These are phyloP conservation scores for Microthlaspi erraticum DNA, from an alignment of 345 rosid genomes.

Conservation along the genomic window DNA sequence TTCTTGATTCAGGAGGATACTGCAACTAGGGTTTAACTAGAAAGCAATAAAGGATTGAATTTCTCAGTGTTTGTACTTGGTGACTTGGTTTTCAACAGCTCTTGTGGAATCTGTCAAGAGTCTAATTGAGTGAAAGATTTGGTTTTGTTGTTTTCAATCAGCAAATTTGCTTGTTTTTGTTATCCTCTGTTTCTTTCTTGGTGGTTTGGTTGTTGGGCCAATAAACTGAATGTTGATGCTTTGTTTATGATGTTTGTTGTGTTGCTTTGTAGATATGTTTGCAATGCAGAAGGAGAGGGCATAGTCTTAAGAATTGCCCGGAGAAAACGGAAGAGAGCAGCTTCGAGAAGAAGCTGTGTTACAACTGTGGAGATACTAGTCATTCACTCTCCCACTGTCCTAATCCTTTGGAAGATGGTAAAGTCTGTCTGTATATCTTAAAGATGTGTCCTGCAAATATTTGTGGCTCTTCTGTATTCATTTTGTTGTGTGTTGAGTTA, in stretches of 20 bases:
- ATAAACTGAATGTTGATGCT: conserved; percentile 1
- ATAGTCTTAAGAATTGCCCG: conserved; percentile 85
- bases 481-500: background rate
- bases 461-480: background rate
- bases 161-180: no score
- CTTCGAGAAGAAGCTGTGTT: conserved; percentile 65
- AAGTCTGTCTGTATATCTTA: conserved; percentile 5
- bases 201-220: background rate
- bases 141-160: conserved; percentile 1
- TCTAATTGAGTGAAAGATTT: conserved; percentile 9
- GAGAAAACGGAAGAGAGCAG: conserved; percentile 61
- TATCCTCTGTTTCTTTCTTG: background rate
- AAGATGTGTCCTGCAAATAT: background rate
- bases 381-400: conserved; percentile 85
- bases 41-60: background rate
- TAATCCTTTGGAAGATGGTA: conserved; percentile 81
- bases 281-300: conserved; percentile 82
- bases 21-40: background rate
- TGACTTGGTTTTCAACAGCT: background rate
- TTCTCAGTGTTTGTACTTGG: background rate
- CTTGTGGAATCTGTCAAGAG: conserved; percentile 8
- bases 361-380: conserved; percentile 83
- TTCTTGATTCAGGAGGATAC: background rate
- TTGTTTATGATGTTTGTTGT: conserved; percentile 29
- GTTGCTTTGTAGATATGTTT: conserved; percentile 71